A percentile compares a stretch with the other conserved stretches of the same genome.
phyloP scores from a whole-genome alignment of 768 basidiomycete genomes.

The Suillus occidentalis region DNA sequence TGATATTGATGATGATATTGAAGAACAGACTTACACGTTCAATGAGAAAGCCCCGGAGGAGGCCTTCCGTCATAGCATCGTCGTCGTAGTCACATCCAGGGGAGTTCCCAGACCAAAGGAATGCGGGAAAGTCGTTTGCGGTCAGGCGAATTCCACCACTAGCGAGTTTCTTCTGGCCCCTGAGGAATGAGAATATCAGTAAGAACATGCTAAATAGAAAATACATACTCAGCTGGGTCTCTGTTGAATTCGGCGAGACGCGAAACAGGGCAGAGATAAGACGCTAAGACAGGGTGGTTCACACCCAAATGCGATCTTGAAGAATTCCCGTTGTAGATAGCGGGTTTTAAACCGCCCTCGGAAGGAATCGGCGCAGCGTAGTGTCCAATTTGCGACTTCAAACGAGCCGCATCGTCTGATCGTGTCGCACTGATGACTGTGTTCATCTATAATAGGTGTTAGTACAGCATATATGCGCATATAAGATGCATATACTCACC shows the following conservation, averaged over 20 bases:
- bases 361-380: constrained; percentile 5
- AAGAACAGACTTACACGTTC: constrained; percentile 1
- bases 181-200: too few species aligned
- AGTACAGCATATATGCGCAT: too few species aligned
- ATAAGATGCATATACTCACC: too few species aligned
- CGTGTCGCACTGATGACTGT: background rate
- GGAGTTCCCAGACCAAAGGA: constrained; percentile 5
- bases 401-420: background rate
- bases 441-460: constrained; percentile 4
- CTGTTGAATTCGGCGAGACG: too few species aligned
- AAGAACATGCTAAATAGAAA: too few species aligned
- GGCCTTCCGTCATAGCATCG: background rate
- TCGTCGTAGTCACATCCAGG: constrained; percentile 10
- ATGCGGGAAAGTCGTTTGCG: constrained; percentile 2
- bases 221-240: too few species aligned
- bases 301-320: too few species aligned
- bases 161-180: too few species aligned
- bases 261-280: too few species aligned
- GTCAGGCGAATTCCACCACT: constrained; percentile 1
- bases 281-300: too few species aligned
- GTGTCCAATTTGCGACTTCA: background rate
- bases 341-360: background rate
- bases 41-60: background rate
- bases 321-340: background rate
- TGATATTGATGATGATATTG: background rate